These are phyloP conservation scores for Candida sp. DNA, from an alignment of 1,139 yeast genomes.

Conservation along the genomic window DNA sequence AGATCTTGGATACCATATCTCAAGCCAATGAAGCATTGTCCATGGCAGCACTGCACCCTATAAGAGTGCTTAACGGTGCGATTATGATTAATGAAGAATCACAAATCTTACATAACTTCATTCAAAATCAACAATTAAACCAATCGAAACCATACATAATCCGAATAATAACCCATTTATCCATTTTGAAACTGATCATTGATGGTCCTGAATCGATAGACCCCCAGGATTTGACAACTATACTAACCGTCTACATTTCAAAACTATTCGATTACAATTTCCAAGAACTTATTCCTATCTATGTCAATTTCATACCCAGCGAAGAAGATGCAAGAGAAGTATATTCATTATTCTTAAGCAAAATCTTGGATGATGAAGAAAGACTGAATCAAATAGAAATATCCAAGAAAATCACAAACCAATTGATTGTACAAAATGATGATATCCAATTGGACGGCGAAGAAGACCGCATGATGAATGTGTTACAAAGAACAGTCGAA, in stretches of 20 bases:
- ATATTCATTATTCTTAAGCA: slow-evolving; percentile 65
- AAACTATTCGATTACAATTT: slow-evolving; percentile 26
- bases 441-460: slow-evolving; percentile 13
- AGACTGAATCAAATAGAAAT: slow-evolving; percentile 61
- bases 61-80: slow-evolving; percentile 74
- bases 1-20: slow-evolving; percentile 58
- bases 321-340: slow-evolving; percentile 59
- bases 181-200: slow-evolving; percentile 55
- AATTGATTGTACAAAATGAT: slow-evolving; percentile 32
- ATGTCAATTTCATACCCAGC: slow-evolving; percentile 38
- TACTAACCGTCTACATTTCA: slow-evolving; percentile 43
- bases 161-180: slow-evolving; percentile 71
- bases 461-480: slow-evolving; percentile 44
- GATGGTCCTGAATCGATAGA: slow-evolving; percentile 37
- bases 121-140: slow-evolving; percentile 14
- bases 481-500: slow-evolving; percentile 66
- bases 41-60: slow-evolving; percentile 62
- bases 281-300: slow-evolving; percentile 32
- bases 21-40: slow-evolving; percentile 25
- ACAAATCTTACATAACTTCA: slow-evolving; percentile 30
- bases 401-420: slow-evolving; percentile 37
- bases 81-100: slow-evolving; percentile 60
- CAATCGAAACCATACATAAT: slow-evolving; percentile 52
- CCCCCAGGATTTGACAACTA: slow-evolving; percentile 45
- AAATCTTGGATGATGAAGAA: slow-evolving; percentile 46